Evolutionary conservation across 495 filamentous ascomycete species (phyloP), one percentile per base, ranked within the genome.

Genomic region (Penicillium robsamsonii): DNA sequence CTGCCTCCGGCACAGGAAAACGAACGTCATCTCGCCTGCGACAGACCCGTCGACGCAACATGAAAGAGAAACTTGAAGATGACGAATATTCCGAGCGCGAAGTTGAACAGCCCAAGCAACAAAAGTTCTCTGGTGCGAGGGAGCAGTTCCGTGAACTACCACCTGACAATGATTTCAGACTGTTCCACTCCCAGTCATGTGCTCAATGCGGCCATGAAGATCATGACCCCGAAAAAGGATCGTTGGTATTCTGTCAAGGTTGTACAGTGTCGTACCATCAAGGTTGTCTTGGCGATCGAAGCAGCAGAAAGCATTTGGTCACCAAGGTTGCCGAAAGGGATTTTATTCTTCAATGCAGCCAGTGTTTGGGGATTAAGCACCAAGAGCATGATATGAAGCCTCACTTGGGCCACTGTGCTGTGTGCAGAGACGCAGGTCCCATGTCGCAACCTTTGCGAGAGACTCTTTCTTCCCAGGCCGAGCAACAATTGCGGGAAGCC

Each of bases 331-430:
- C 74, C 4, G 74, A 84, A 5, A 84, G 86, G 13, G 75, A 87
- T 15, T 97, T 94, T 61, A 85, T 97, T 38, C 74, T 97, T 35
- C 95, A 99, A 67, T 99, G 95, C 69, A 85, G 84, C 54, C 88
- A 86, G 41, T 99, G 95, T 64, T 75, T 97, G 42, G 84, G 87
- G 22, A 64, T 74, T 17, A 71, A 84, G 35, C 75, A 77, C 50
- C 81, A 81, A 48, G 93, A 89, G 61, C 89, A 97, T 60, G 57
- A 65, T 1, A 76, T 77, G 4, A 82, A 81, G 4, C 92, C 95
- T 0, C 77, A 86, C 56, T 80, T 88, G 30, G 84, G 87, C 49
- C 66, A 70, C 12, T 99, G 95, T 66, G 78, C 85, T 50, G 68
- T 65, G 3, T 97, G 95, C 72, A 80, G 81, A 18, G 68, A 72